Evolutionary conservation across 1,284 basidiomycete species (phyloP).

Genomic region (Kwoniella shivajii): DNA sequence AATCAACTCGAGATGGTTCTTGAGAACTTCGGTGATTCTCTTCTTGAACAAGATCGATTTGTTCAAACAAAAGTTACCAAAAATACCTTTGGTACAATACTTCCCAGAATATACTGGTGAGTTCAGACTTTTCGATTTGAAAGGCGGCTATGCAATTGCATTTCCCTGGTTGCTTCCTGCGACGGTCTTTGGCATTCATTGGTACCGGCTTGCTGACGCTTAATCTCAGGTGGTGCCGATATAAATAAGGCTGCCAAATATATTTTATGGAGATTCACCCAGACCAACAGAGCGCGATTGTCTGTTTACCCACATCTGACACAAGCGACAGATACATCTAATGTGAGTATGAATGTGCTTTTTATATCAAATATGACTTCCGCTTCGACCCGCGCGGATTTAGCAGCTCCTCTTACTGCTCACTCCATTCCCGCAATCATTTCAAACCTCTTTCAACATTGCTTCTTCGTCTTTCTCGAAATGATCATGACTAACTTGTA

Average conservation of each 20-base stretch:
- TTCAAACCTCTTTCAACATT: too few species aligned
- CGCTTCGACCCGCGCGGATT: neutral
- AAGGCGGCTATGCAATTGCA: too few species aligned
- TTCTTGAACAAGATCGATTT: constrained; percentile 96
- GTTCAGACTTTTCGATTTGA: constrained; percentile 3
- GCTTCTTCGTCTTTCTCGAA: neutral
- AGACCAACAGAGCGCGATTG: constrained; percentile 83
- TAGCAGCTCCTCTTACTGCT: too few species aligned
- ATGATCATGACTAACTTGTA: neutral
- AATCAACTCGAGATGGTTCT: constrained; percentile 98
- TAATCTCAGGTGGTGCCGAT: constrained; percentile 70
- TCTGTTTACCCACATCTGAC: constrained; percentile 85
- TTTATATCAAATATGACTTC: neutral
- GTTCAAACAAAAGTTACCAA: constrained; percentile 89
- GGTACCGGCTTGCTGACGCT: neutral
- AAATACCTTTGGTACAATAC: constrained; percentile 80
- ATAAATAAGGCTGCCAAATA: constrained; percentile 99
- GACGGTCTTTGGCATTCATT: neutral
- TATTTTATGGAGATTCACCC: constrained; percentile 95
- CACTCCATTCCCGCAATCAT: neutral
- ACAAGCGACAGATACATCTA: constrained; percentile 63
- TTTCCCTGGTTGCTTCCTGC: too few species aligned
- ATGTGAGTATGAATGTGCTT: constrained; percentile 60
- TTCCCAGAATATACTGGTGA: constrained; percentile 86
- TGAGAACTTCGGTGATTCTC: constrained; percentile 86